phyloP scores from a whole-genome alignment of 352 stramenopile genomes.

The Globisporangium echinulatum region DNA sequence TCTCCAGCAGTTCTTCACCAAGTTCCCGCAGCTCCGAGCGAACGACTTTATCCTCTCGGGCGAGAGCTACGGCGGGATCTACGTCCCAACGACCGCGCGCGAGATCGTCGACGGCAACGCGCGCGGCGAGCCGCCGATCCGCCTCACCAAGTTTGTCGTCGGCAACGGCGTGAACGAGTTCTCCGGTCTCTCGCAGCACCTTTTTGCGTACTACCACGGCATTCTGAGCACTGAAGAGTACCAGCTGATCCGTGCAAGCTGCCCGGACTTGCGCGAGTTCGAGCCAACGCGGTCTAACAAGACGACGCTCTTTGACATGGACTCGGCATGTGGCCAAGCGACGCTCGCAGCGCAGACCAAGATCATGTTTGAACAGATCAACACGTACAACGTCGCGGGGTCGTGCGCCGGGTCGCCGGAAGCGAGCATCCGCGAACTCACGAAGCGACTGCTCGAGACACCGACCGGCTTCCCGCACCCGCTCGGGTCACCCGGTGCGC shows the following conservation, averaged over 20 bases:
- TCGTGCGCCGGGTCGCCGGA: conserved; percentile 12
- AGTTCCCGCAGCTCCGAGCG: conserved; percentile 75
- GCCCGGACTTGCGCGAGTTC: conserved; percentile 41
- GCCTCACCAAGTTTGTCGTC: conserved; percentile 88
- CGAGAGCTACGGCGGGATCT: conserved; percentile 77
- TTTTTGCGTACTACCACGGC: conserved; percentile 80
- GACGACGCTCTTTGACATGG: conserved; percentile 4
- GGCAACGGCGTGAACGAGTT: conserved; percentile 68
- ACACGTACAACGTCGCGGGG: conserved; percentile 23
- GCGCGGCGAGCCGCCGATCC: conserved; percentile 28
- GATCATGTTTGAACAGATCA: conserved; percentile 12
- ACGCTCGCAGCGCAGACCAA: conserved; percentile 1
- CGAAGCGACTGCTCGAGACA: conserved; percentile 17
- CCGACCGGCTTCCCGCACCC: conserved; percentile 11
- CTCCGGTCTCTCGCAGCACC: conserved; percentile 40
- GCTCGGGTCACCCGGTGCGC: conserved; percentile 23
- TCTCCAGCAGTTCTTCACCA: conserved; percentile 80
- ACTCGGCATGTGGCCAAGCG: conserved; percentile 9
- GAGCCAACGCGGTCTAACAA: conserved; percentile 15
- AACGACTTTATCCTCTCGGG: conserved; percentile 82
- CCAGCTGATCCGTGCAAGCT: conserved; percentile 36
- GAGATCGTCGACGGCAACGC: conserved; percentile 51
- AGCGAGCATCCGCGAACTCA: conserved; percentile 10
- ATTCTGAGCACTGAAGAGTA: conserved; percentile 66
- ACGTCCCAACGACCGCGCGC: conserved; percentile 56